Evolutionary conservation across 441 rosid genomes (phyloP), one percentile per base, ranked within the genome.

Genomic region (Adansonia rubrostipa): DNA sequence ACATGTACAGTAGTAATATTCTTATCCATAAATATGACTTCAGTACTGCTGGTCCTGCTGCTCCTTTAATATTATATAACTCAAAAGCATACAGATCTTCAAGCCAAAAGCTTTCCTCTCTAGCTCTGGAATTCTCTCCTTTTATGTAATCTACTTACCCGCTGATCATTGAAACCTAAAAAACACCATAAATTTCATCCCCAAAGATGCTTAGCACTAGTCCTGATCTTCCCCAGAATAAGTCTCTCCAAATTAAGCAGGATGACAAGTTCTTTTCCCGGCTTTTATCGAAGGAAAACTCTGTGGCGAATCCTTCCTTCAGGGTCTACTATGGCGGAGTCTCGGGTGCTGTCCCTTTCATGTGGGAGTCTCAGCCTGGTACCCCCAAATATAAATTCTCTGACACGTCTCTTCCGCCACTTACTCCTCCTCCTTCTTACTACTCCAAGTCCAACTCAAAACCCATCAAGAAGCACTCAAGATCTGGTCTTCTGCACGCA

Each of bases 311-410:
- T 73, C 83, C 88, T 69, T 89, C 93, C 10, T 77, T 84, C 48
- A 75, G 90, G 57, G 86, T 85, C 24, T 79, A 87, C 70, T 80
- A 84, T 10, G 88, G 81, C 1, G 88, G 83, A 60, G 74, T 60
- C 1, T 54, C 86, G 1, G 89, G 84, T 44, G 81, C 89, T 10
- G 88, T 92, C 9, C 96, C 96, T 0, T 92, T 92, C 78, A 15
- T 75, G 33, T 92, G 96, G 96, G 93, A 90, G 60, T 86, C 91
- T 24, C 85, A 70, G 64, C 96, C 93, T 0, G 96, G 92, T 5
- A 89, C 90, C 0, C 96, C 93, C 4, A 92, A 88, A 66, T 61
- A 79, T 77, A n/a, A 80, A 1, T 74, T 76, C 51, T 45, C 62
- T 13, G 77, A 80, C 36, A 48, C 66, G 47, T 56, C 85, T 5